Base-by-base conservation (phyloP, 257 asterid genomes). In the Plantago ovata region DNA sequence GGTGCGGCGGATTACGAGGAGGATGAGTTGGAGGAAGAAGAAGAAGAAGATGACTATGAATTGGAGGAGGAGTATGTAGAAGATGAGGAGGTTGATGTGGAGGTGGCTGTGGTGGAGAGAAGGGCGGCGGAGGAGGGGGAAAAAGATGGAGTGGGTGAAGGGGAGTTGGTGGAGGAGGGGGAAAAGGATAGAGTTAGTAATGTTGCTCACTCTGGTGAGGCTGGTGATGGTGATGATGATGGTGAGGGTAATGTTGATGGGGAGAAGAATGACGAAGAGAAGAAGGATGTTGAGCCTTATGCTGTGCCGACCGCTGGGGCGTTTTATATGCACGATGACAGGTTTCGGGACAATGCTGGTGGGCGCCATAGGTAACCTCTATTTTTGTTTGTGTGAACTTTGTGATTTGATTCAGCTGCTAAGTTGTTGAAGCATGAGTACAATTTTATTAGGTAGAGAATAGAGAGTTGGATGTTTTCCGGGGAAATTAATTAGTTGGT, bases 261-360 rank as follows among this genome's bases (percentile, higher is more conserved):
- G 14, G 90, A 72, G 18, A 58, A 40, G n/a, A 15, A 68, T 58
- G 73, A 47, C 62, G 87, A 54, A 63, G 95, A 79, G 75, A 89
- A 75, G 72, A 89, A 89, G 75, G 89, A 73, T 71, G 62, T 75
- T 38, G 94, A 89, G 73, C 97, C 97, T 6, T 94, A 60, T 75
- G 80, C 99, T 38, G 99, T 94, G 75, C 99, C 99, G 1, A 93
- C 96, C 7, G 99, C 96, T 0, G 99, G 99, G 63, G 94, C 99
- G 6, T 93, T 93, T 69, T 93, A 93, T 67, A 94, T 94, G 99
- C 99, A 94, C 18, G 97, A 94, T 77, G 99, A 94, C 65, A 78
- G 99, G 63, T 94, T 94, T 69, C 80, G 86, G 63, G 95, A 86
- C 77, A 81, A 71, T 78, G 81, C 85, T 0, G 86, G 84, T 47